phyloP scores from a whole-genome alignment of 2,329 filamentous ascomycete species.

The Neobulgaria alba region DNA sequence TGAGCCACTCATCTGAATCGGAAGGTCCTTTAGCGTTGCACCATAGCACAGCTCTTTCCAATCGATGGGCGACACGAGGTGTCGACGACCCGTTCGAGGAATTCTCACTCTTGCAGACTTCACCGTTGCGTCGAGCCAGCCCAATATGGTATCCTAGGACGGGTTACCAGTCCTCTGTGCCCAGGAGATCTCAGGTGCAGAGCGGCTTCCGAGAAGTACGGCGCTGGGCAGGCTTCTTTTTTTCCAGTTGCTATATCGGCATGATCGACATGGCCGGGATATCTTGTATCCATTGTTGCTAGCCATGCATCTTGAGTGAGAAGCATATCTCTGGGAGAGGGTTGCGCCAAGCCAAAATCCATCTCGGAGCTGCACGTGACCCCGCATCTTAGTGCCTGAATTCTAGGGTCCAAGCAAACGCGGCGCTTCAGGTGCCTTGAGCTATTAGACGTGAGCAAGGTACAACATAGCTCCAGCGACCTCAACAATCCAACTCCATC shows the following conservation, averaged over 20 bases:
- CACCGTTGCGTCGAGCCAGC: too few relatives aligned
- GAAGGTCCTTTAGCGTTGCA: constrained; percentile 17
- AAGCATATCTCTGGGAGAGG: too few relatives aligned
- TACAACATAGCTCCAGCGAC: constrained; percentile 20
- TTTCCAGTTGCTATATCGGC: too few relatives aligned
- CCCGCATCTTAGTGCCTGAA: constrained; percentile 1
- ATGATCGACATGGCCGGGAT: too few relatives aligned
- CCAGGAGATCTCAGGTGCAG: too few relatives aligned
- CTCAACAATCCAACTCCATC: constrained; percentile 8
- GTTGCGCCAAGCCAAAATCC: too few relatives aligned
- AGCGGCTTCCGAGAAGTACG: too few relatives aligned
- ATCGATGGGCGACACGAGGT: constrained; percentile 22
- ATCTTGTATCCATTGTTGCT: too few relatives aligned
- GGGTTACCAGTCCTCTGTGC: too few relatives aligned
- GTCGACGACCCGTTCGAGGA: constrained; percentile 16
- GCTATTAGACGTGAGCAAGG: constrained; percentile 14
- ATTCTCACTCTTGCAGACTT: constrained; percentile 5
- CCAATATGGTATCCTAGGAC: too few relatives aligned
- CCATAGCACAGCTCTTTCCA: constrained; percentile 13
- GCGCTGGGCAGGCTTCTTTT: too few relatives aligned
- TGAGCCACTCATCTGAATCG: constrained; percentile 14
- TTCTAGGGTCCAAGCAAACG: constrained; percentile 14
- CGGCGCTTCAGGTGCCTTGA: constrained; percentile 27
- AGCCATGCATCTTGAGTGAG: too few relatives aligned
- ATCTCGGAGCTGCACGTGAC: not conserved